Percentiles rank a stretch among this genome's conserved stretches.
These are phyloP conservation scores for Butyriboletus loyo DNA, from an alignment of 768 basidiomycete species.

Conservation along the genomic window DNA sequence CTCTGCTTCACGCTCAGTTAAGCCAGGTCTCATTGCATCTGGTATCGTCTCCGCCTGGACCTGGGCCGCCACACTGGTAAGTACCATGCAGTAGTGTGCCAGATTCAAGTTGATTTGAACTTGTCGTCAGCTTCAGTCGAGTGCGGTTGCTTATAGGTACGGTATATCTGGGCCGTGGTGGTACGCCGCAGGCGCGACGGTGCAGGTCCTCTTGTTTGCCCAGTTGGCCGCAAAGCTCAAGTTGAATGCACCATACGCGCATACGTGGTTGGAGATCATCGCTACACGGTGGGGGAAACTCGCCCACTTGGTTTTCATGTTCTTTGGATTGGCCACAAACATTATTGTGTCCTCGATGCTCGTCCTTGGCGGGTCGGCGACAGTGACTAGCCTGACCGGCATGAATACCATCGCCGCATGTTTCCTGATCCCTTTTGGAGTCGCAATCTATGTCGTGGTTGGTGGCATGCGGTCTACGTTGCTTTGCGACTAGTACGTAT, in stretches of 20 bases:
- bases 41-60: constrained; percentile 95
- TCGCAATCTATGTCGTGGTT: constrained; percentile 83
- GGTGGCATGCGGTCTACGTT: constrained; percentile 86
- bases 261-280: constrained; percentile 88
- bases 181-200: constrained; percentile 88
- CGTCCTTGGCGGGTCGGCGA: constrained; percentile 79
- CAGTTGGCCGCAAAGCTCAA: constrained; percentile 90
- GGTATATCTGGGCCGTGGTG: constrained; percentile 87
- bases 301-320: constrained; percentile 84
- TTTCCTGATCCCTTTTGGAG: constrained; percentile 86
- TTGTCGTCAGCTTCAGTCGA: constrained; percentile 61
- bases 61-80: constrained; percentile 75
- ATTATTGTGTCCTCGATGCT: constrained; percentile 89
- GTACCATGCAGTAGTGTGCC: not conserved
- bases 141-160: constrained; percentile 81
- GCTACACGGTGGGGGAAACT: constrained; percentile 72
- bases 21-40: constrained; percentile 88
- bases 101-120: not conserved
- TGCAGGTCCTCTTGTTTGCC: constrained; percentile 90
- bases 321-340: constrained; percentile 91
- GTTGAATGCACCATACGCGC: constrained; percentile 82
- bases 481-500: constrained; percentile 79
- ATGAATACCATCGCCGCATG: constrained; percentile 90
- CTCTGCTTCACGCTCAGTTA: constrained; percentile 77
- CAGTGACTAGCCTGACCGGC: constrained; percentile 83